A percentile compares a stretch with the other conserved stretches of the same genome.
Conservation (phyloP, 805 yeast genomes). For the Kuraishia floccosa region DNA sequence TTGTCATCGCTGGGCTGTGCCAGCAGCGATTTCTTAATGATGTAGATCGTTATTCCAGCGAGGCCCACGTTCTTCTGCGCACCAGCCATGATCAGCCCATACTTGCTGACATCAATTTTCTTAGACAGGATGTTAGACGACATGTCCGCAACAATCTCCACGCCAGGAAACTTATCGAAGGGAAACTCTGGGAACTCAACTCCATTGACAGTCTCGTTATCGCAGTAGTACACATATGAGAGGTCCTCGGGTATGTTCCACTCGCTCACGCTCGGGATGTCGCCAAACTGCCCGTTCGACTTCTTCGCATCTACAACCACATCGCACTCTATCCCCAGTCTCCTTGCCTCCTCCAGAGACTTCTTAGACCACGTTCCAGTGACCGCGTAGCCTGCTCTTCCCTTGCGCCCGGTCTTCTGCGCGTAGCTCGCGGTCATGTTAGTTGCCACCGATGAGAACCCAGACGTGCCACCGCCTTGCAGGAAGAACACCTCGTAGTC, state of each 20-base stretch:
- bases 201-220: conserved; percentile 96
- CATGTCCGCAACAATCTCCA: conserved; percentile 87
- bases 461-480: conserved; percentile 98
- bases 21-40: conserved; percentile 71
- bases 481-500: conserved; percentile 89
- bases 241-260: conserved; percentile 55
- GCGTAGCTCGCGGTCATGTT: conserved; percentile 64
- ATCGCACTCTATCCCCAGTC: conserved; percentile 72
- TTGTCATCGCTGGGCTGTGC: conserved; percentile 56
- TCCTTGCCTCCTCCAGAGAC: conserved; percentile 73
- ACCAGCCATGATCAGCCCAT: conserved; percentile 90
- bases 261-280: conserved; percentile 51
- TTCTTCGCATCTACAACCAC: conserved; percentile 56
- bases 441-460: conserved; percentile 80
- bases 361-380: conserved; percentile 95
- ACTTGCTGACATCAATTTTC: conserved; percentile 69
- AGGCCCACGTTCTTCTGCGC: conserved; percentile 97
- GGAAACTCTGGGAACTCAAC: conserved; percentile 59
- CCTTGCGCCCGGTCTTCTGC: conserved; percentile 60
- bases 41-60: conserved; percentile 90
- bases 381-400: conserved; percentile 76
- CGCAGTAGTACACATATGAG: conserved; percentile 85
- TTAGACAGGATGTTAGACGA: conserved; percentile 87
- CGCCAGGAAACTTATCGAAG: conserved; percentile 45
- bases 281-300: conserved; percentile 44